Evolutionary conservation across 2,329 filamentous ascomycete genomes (phyloP).

Genomic region (Cercospora zeina): DNA sequence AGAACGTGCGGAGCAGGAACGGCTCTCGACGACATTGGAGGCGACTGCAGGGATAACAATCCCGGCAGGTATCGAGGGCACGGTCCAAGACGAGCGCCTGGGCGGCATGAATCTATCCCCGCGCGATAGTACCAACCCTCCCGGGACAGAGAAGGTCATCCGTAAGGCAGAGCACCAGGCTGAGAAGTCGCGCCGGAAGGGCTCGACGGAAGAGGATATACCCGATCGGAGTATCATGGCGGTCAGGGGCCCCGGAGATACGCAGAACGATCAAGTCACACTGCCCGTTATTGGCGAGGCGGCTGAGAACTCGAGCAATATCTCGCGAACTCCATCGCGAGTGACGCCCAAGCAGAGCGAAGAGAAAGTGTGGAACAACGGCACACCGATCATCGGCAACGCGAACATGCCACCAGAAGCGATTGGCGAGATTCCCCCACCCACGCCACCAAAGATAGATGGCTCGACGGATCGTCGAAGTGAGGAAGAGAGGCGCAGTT

Average conservation of each 20-base stretch:
- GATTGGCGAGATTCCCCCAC: constrained; percentile 37
- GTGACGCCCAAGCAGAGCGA: constrained; percentile 31
- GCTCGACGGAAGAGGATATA: constrained; percentile 55
- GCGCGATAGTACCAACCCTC: constrained; percentile 33
- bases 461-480: constrained; percentile 26
- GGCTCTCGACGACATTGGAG: constrained; percentile 37
- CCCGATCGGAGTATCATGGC: constrained; percentile 63
- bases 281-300: constrained; percentile 88
- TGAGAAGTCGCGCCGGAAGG: constrained; percentile 57
- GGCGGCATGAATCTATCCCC: constrained; percentile 42
- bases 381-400: constrained; percentile 30
- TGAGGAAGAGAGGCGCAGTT: constrained; percentile 30
- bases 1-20: constrained; percentile 68
- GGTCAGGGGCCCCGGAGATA: constrained; percentile 58
- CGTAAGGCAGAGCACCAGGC: constrained; percentile 62
- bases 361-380: constrained; percentile 26
- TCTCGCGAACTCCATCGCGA: constrained; percentile 29
- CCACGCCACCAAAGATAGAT: constrained; percentile 39
- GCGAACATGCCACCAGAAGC: constrained; percentile 33
- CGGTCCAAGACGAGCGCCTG: constrained; percentile 43
- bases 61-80: constrained; percentile 31
- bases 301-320: constrained; percentile 69
- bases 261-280: constrained; percentile 58
- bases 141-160: constrained; percentile 56
- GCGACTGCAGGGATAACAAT: constrained; percentile 27